Evolutionary conservation across 805 yeast genomes (phyloP), one percentile per base, ranked within the genome.

Genomic region (Sugiyamaella floridensis): DNA sequence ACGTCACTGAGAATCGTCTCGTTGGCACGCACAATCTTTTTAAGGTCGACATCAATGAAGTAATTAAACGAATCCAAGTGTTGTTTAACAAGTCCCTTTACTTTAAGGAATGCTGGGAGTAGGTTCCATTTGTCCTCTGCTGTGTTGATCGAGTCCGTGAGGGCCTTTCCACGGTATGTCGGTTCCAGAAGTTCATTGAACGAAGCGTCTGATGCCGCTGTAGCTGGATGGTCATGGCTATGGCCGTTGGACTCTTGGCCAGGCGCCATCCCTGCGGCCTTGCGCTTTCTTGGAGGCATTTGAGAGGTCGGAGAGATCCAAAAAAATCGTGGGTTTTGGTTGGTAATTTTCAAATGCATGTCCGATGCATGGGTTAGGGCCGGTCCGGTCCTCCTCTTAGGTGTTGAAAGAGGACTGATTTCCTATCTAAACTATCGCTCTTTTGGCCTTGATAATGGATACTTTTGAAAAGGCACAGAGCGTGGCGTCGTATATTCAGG

Each of bases 41-140:
- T 89, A 67, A 93, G 76, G 67, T 93, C 99, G 6, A 81, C 83
- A 63, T 93, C 97, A 16, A 93, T 95, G 67, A 93, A 93, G 71
- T 88, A 93, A 66, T 93, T 92, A 76, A 89, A 93, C n/a, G 99
- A 93, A 66, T 93, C 99, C 65, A 93, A 75, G 74, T 93, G 99
- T 73, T 93, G 99, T 64, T 93, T 93, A 45, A 93, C 98, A 49
- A 93, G 73, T 51, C 99, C 99, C 67, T 93, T 93, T 45, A 93
- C 96, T 65, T 89, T 89, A 57, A 93, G 73, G 65, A 93, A 93
- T 0, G 99, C 99, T 0, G 99, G 99, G 42, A 93, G 72, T 46
- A 93, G 75, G 61, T 93, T 86, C 99, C 99, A 93, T 68, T 93
- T 93, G 70, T 93, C 99, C 61, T 57, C 51, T 41, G 95, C 93